Evolutionary conservation across 2,329 filamentous ascomycete species (phyloP).

Genomic region (Myriosclerotinia curreyana): DNA sequence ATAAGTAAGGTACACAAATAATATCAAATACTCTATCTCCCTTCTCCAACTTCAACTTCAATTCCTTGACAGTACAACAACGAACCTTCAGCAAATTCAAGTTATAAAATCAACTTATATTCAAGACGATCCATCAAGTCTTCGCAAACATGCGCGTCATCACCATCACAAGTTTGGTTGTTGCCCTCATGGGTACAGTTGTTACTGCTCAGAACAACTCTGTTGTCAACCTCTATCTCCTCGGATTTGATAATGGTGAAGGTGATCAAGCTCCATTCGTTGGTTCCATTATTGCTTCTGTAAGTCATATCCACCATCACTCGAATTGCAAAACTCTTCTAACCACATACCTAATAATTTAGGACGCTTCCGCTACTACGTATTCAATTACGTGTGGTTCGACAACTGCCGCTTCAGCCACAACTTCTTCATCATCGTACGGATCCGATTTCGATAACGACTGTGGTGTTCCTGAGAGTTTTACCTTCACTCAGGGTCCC

Average conservation of each 20-base stretch:
- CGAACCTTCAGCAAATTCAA: not conserved
- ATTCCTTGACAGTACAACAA: not conserved
- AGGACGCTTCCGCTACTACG: constrained; percentile 26
- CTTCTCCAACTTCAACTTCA: not conserved
- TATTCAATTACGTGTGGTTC: constrained; percentile 20
- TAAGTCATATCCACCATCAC: not conserved
- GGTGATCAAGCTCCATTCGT: not conserved
- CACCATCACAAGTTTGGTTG: constrained; percentile 11
- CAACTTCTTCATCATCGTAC: constrained; percentile 25
- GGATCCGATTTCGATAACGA: not conserved
- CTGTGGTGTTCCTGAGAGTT: constrained; percentile 29
- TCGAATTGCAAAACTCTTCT: not conserved
- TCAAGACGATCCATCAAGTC: not conserved
- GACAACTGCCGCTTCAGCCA: constrained; percentile 25
- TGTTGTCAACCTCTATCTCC: constrained; percentile 11
- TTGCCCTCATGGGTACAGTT: constrained; percentile 15
- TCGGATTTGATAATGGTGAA: constrained; percentile 9
- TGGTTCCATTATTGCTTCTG: constrained; percentile 21
- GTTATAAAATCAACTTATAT: not conserved
- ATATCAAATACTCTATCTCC: constrained; percentile 9
- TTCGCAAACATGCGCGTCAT: constrained; percentile 20
- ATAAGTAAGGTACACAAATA: not conserved
- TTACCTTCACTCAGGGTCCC: constrained; percentile 33
- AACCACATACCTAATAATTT: not conserved
- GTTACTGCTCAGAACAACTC: not conserved